Evolutionary conservation across 805 yeast genomes (phyloP).

Genomic region (Pichia exigua): DNA sequence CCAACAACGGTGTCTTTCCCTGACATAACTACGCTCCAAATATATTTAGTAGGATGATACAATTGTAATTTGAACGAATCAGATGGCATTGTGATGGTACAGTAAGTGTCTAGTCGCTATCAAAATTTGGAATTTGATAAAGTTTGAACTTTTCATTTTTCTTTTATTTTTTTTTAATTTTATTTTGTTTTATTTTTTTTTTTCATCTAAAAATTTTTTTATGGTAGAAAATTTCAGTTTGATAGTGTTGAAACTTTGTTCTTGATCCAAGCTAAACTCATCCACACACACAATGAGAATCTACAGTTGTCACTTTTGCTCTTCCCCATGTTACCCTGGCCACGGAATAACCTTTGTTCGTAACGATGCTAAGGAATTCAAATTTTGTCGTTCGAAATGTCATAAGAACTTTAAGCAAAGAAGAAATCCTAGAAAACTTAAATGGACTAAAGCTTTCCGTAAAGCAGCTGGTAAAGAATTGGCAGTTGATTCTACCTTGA

Average conservation of each 20-base stretch:
- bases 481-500: slow-evolving; percentile 93
- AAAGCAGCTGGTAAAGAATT: slow-evolving; percentile 98
- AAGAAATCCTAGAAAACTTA: slow-evolving; percentile 95
- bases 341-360: slow-evolving; percentile 97
- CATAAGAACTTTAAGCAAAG: slow-evolving; percentile 96
- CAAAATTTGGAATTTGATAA: background rate
- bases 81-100: too few species aligned
- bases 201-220: background rate
- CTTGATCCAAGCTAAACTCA: background rate
- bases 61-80: background rate
- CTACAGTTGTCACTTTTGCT: slow-evolving; percentile 91
- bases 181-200: too few species aligned
- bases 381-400: slow-evolving; percentile 97
- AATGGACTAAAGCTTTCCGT: slow-evolving; percentile 98
- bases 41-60: background rate
- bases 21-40: background rate
- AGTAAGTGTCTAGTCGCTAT: background rate
- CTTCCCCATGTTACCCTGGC: slow-evolving; percentile 90
- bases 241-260: background rate
- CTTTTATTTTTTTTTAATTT: background rate
- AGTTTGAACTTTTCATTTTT: background rate
- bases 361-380: slow-evolving; percentile 95
- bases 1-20: background rate
- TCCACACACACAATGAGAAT: slow-evolving; percentile 53
- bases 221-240: background rate